Evolutionary conservation across 257 asterid species (phyloP).

Genomic region (Verbena officinalis): DNA sequence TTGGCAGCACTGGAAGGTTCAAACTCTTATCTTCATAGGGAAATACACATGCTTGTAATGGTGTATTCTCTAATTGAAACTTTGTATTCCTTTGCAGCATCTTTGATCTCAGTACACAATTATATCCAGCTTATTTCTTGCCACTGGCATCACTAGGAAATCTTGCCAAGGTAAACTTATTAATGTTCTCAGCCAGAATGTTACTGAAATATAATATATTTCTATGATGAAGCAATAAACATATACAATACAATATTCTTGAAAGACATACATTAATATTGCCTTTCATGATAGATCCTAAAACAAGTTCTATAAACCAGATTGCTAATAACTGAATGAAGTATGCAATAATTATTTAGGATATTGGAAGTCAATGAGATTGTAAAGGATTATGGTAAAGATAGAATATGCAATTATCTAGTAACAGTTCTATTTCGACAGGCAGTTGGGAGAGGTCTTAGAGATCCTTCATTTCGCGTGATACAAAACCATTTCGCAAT

Average conservation of each 20-base stretch:
- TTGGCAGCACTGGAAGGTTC: conserved; percentile 96
- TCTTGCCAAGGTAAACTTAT: conserved; percentile 78
- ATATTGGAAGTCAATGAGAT: not conserved
- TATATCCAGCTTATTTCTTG: conserved; percentile 87
- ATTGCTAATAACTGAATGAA: not conserved
- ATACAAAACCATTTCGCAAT: conserved; percentile 94
- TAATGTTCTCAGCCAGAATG: not conserved
- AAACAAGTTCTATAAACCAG: conserved; percentile 11
- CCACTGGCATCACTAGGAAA: conserved; percentile 95
- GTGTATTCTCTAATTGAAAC: conserved; percentile 22
- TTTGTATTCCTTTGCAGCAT: conserved; percentile 63
- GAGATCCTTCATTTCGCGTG: conserved; percentile 95
- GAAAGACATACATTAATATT: too few relatives aligned
- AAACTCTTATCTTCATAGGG: conserved; percentile 12
- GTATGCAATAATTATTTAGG: not conserved
- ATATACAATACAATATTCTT: too few relatives aligned
- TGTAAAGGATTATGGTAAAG: conserved; percentile 3
- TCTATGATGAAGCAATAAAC: not conserved
- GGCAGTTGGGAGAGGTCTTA: conserved; percentile 97
- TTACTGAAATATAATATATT: too few relatives aligned
- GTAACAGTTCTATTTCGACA: conserved; percentile 37
- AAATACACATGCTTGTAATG: conserved; percentile 10
- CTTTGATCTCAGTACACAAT: conserved; percentile 85
- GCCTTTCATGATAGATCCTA: too few relatives aligned
- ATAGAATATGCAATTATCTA: conserved; percentile 15